These are phyloP conservation scores for Bassia scoparia DNA, from an alignment of 148 eudicot species.

Conservation along the genomic window DNA sequence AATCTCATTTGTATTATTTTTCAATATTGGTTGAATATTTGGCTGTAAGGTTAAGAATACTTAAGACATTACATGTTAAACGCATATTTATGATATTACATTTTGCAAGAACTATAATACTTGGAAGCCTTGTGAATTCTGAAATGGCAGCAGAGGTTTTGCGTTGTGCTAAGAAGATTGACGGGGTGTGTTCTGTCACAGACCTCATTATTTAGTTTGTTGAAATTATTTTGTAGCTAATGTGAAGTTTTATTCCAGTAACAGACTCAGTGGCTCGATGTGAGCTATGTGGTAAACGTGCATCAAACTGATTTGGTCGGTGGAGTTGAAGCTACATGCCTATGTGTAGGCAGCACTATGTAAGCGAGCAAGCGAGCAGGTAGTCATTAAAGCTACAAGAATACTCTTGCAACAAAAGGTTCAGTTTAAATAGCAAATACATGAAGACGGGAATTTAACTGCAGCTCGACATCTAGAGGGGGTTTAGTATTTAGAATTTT, in stretches of 20 bases:
- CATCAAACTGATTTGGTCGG: slow-evolving; percentile 82
- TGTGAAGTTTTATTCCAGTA: slow-evolving; percentile 51
- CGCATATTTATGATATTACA: slow-evolving; percentile 2
- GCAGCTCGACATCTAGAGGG: background rate
- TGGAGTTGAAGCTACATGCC: slow-evolving; percentile 97
- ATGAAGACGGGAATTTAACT: background rate
- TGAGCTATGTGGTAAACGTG: slow-evolving; percentile 79
- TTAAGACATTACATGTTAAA: too few species aligned
- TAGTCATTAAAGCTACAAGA: slow-evolving; percentile 60
- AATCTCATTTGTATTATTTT: background rate
- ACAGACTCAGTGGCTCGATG: slow-evolving; percentile 92
- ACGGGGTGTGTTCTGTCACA: slow-evolving; percentile 58
- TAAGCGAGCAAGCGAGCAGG: slow-evolving; percentile 88
- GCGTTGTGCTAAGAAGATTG: slow-evolving; percentile 60
- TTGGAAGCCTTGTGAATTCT: slow-evolving; percentile 66
- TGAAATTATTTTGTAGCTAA: slow-evolving; percentile 6
- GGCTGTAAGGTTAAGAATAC: too few species aligned
- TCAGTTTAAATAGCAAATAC: slow-evolving; percentile 37
- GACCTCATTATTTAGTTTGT: background rate
- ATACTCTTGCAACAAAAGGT: slow-evolving; percentile 54
- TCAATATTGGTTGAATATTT: background rate
- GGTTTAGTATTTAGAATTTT: background rate
- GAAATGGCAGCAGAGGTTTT: slow-evolving; percentile 75
- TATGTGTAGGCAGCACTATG: slow-evolving; percentile 86
- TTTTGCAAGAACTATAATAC: slow-evolving; percentile 73